Evolutionary conservation across 2,329 filamentous ascomycete genomes (phyloP), one percentile per base, ranked within the genome.

Genomic region (Trichoderma sp.): DNA sequence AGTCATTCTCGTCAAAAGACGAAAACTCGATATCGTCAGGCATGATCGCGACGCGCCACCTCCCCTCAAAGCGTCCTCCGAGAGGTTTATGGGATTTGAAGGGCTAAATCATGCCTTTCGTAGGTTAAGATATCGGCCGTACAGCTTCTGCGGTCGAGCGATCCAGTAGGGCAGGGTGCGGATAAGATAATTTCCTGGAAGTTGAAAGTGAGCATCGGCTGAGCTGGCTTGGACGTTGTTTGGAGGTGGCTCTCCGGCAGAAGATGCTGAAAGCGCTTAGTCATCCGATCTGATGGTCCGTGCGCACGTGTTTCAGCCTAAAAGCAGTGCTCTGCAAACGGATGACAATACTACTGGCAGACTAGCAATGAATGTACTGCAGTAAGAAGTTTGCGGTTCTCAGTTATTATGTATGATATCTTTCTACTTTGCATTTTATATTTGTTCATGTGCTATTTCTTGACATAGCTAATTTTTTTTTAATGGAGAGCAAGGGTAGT

Each of bases 1-100:
- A 81, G 67, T 74, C 76, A 11, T 69, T 74, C 66, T 79, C 78
- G 72, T 79, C 76, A 8, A 79, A 74, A 1, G 78, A 78, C 72
- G 79, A 75, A 72, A 78, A 78, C 43, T 79, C 74, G 69, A 72
- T 72, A 28, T 79, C 74, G 4, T 77, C 75, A 32, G 74, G 72
- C 79, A 81, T 81, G 72, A 60, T 78, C 68, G 72, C 69, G 68
- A 69, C 71, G 67, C 69, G 74, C 71, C 72, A 71, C 70, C 70
- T 68, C 70, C 66, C 68, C 70, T 73, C 68, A 70, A 68, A 68
- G 74, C 71, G 72, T 72, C 72, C 70, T 73, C 71, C 69, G 70
- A 70, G 71, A 73, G 71, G 70, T 73, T 70, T 68, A 59, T 66
- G 74, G 61, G 43, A 64, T 52, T 55, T 60, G 24, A 11, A 64